These are phyloP conservation scores for Gentiana straminea DNA, from an alignment of 257 asterid species.

Conservation along the genomic window DNA sequence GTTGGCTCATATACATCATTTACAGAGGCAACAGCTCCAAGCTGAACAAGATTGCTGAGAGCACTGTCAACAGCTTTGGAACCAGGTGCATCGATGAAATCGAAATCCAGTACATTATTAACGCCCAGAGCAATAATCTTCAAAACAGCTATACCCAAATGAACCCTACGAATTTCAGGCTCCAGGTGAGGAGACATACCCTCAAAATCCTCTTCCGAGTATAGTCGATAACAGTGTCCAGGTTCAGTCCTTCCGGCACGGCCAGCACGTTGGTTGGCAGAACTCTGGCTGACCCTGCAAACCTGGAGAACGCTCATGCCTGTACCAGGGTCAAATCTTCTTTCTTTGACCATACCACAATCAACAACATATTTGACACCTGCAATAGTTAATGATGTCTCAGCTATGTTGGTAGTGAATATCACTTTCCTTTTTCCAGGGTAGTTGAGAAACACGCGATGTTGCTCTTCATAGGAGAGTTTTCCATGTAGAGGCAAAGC, in stretches of 20 bases:
- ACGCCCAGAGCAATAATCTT: slow-evolving; percentile 83
- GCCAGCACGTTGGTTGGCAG: slow-evolving; percentile 94
- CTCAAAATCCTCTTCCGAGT: slow-evolving; percentile 51
- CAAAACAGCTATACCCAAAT: slow-evolving; percentile 86
- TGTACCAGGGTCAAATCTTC: slow-evolving; percentile 64
- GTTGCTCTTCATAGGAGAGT: slow-evolving; percentile 72
- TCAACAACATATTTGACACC: slow-evolving; percentile 90
- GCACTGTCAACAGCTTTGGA: slow-evolving; percentile 66
- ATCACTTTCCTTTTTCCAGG: slow-evolving; percentile 73
- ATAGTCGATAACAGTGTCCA: slow-evolving; percentile 78
- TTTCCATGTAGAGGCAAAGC: slow-evolving; percentile 85
- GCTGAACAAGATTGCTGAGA: slow-evolving; percentile 53
- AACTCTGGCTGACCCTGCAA: slow-evolving; percentile 70
- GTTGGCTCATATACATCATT: slow-evolving; percentile 40
- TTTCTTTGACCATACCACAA: slow-evolving; percentile 83
- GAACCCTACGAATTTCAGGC: slow-evolving; percentile 88
- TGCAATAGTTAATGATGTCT: slow-evolving; percentile 92
- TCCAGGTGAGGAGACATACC: slow-evolving; percentile 63
- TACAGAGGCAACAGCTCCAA: slow-evolving; percentile 49
- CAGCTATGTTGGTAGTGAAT: slow-evolving; percentile 85
- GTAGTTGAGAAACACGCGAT: slow-evolving; percentile 43
- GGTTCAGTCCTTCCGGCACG: slow-evolving; percentile 98
- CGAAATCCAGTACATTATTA: slow-evolving; percentile 54
- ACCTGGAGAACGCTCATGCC: slow-evolving; percentile 81
- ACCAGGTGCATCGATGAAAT: slow-evolving; percentile 83